A percentile compares a stretch with the other conserved stretches of the same genome.
Evolutionary conservation across 805 yeast species (phyloP).

Genomic region (Barnettozyma sucrosica): DNA sequence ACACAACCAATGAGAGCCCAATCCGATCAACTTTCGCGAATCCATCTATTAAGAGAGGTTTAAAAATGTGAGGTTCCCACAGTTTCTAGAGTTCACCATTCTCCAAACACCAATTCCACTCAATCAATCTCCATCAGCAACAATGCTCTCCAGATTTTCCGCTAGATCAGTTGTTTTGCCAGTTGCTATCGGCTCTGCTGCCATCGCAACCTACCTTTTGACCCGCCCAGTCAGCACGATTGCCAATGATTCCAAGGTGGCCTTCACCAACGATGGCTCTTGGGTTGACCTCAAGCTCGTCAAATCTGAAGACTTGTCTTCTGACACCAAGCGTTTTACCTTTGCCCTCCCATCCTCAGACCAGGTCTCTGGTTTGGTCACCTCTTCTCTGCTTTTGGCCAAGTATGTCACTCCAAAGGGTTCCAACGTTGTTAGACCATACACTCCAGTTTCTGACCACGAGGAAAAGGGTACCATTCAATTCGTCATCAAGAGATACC

Average conservation of each 20-base stretch:
- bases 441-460: slow-evolving; percentile 76
- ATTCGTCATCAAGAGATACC: slow-evolving; percentile 79
- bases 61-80: background rate
- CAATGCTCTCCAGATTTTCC: slow-evolving; percentile 21
- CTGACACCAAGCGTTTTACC: slow-evolving; percentile 61
- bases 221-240: slow-evolving; percentile 26
- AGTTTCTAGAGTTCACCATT: background rate
- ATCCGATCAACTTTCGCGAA: no score
- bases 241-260: slow-evolving; percentile 35
- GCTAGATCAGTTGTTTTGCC: slow-evolving; percentile 29
- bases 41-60: no score
- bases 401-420: slow-evolving; percentile 83
- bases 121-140: background rate
- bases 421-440: slow-evolving; percentile 67
- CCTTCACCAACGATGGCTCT: slow-evolving; percentile 57
- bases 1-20: no score
- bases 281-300: slow-evolving; percentile 67
- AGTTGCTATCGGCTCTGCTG: slow-evolving; percentile 43
- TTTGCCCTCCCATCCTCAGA: slow-evolving; percentile 66
- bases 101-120: background rate
- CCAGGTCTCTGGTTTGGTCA: slow-evolving; percentile 65
- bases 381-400: slow-evolving; percentile 77
- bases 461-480: slow-evolving; percentile 70
- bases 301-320: slow-evolving; percentile 43
- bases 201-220: slow-evolving; percentile 32